These are phyloP conservation scores for Alternaria burnsii DNA, from an alignment of 2,329 filamentous ascomycete genomes.

Conservation along the genomic window DNA sequence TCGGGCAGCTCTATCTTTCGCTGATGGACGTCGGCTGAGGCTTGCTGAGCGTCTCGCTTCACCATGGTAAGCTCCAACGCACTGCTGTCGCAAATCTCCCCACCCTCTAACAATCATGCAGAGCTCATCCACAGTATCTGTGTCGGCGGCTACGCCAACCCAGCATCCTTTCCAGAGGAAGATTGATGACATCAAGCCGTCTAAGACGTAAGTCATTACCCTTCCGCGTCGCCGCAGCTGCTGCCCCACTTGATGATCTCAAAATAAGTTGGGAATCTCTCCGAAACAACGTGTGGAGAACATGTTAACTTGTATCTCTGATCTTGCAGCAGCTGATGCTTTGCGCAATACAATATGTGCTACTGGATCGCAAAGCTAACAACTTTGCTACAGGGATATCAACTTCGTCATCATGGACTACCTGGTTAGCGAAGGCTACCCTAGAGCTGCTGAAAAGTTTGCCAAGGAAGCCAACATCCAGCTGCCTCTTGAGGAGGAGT, in stretches of 20 bases:
- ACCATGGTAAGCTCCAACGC: conserved; percentile 44
- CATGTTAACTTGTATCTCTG: conserved; percentile 81
- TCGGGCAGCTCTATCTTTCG: conserved; percentile 38
- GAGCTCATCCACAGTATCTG: conserved; percentile 74
- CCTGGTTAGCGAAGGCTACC: conserved; percentile 93
- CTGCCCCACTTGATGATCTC: conserved; percentile 74
- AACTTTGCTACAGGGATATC: conserved; percentile 74
- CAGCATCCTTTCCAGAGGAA: conserved; percentile 81
- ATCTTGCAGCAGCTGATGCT: conserved; percentile 51
- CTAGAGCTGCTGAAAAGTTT: conserved; percentile 90
- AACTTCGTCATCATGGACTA: conserved; percentile 97
- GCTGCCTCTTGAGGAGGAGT: conserved; percentile 74
- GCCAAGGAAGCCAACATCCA: conserved; percentile 90
- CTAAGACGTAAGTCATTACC: conserved; percentile 77
- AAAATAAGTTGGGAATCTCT: conserved; percentile 99
- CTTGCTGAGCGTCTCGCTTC: conserved; percentile 38
- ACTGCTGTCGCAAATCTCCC: conserved; percentile 24
- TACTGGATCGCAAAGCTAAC: conserved; percentile 34
- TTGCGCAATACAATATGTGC: conserved; percentile 8
- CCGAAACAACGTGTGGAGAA: conserved; percentile 96
- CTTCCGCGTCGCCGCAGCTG: conserved; percentile 10
- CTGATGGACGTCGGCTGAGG: conserved; percentile 51
- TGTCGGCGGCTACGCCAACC: conserved; percentile 75
- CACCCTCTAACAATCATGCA: conserved; percentile 32
- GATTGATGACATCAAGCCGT: conserved; percentile 83